Evolutionary conservation across 805 yeast species (phyloP).

Genomic region (Starmerella khaoyaiensis): DNA sequence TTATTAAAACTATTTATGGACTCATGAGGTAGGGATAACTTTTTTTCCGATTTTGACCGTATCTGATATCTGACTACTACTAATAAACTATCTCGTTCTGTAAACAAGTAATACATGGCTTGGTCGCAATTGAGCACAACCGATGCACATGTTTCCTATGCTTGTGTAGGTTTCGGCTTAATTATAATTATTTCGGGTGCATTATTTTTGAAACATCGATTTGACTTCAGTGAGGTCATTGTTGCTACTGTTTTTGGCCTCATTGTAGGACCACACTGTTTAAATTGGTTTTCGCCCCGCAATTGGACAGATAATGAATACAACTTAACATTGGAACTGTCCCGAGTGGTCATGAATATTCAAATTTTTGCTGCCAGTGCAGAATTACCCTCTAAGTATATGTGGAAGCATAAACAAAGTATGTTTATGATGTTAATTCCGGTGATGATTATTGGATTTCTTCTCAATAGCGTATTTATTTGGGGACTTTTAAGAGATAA

Average conservation of each 20-base stretch:
- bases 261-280: conserved; percentile 76
- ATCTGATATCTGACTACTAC: too few species aligned
- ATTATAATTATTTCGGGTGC: conserved; percentile 73
- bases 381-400: conserved; percentile 55
- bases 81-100: too few species aligned
- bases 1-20: too few species aligned
- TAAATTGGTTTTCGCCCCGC: conserved; percentile 70
- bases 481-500: conserved; percentile 52
- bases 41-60: too few species aligned
- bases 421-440: conserved; percentile 48
- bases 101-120: too few species aligned
- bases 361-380: conserved; percentile 57
- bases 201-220: conserved; percentile 63
- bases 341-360: conserved; percentile 52
- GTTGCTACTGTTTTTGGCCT: conserved; percentile 76
- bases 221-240: conserved; percentile 84
- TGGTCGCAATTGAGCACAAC: conserved; percentile 15
- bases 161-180: conserved; percentile 72
- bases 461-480: conserved; percentile 48
- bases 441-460: conserved; percentile 62
- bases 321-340: conserved; percentile 15
- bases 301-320: conserved; percentile 65
- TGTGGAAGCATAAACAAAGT: conserved; percentile 46
- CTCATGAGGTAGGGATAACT: too few species aligned
- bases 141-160: conserved; percentile 67